Conservation (phyloP, 306 rosid genomes). For the Arachis hypogaea region DNA sequence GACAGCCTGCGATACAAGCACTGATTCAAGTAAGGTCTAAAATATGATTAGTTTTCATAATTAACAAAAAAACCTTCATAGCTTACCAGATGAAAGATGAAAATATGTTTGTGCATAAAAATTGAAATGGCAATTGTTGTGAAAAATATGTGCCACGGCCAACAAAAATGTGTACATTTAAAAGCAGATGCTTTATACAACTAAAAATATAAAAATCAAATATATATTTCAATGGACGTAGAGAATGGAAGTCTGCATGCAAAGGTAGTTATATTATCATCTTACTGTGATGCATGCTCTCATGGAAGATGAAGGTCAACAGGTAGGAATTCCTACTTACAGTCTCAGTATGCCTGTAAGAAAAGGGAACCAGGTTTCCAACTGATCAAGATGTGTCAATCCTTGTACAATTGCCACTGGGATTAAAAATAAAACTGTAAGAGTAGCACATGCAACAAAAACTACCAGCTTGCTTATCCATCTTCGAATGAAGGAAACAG, state of each 20-base stretch:
- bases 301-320: constrained; percentile 23
- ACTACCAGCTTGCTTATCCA: constrained; percentile 71
- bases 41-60: no score
- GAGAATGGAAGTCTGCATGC: constrained; percentile 12
- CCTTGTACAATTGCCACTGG: constrained; percentile 86
- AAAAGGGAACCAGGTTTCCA: constrained; percentile 73
- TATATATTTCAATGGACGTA: constrained; percentile 1
- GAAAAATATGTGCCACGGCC: not conserved
- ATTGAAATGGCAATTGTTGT: not conserved
- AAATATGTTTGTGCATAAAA: not conserved
- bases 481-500: constrained; percentile 63
- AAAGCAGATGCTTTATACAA: constrained; percentile 9
- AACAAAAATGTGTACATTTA: constrained; percentile 9
- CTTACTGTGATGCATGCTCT: not conserved
- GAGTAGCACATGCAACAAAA: constrained; percentile 51
- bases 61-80: no score
- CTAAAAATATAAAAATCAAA: not conserved
- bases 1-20: no score
- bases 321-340: constrained; percentile 55
- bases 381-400: constrained; percentile 70
- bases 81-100: not conserved
- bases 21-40: no score
- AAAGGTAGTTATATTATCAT: constrained; percentile 1
- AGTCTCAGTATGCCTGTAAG: constrained; percentile 56
- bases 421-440: constrained; percentile 70